phyloP scores from a whole-genome alignment of 148 eudicot genomes.

The Salicornia ramosissima region DNA sequence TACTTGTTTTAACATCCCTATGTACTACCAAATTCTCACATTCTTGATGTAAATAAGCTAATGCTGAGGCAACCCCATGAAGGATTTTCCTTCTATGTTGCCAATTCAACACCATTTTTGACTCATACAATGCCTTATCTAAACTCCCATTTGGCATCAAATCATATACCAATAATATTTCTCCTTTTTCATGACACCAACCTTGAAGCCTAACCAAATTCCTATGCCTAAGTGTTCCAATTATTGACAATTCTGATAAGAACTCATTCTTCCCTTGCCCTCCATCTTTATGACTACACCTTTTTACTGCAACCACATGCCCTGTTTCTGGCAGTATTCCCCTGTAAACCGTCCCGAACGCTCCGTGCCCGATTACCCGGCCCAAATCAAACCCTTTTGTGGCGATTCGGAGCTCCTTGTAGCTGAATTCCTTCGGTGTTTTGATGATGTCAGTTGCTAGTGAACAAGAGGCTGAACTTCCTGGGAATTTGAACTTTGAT shows the following conservation, averaged over 20 bases:
- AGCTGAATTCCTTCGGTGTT: slow-evolving; percentile 73
- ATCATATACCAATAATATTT: slow-evolving; percentile 70
- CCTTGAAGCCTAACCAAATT: slow-evolving; percentile 85
- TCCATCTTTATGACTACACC: slow-evolving; percentile 52
- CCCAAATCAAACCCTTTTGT: slow-evolving; percentile 55
- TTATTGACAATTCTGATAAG: slow-evolving; percentile 75
- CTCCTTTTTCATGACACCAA: slow-evolving; percentile 89
- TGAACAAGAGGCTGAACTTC: slow-evolving; percentile 17
- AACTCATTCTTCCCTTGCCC: slow-evolving; percentile 79
- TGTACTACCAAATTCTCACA: slow-evolving; percentile 77
- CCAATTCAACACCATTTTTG: slow-evolving; percentile 55
- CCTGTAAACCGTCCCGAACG: slow-evolving; percentile 74
- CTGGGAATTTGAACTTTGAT: slow-evolving; percentile 25
- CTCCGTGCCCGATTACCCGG: slow-evolving; percentile 77
- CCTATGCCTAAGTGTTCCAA: slow-evolving; percentile 76
- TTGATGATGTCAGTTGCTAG: slow-evolving; percentile 58
- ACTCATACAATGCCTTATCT: slow-evolving; percentile 71
- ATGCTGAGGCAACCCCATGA: slow-evolving; percentile 67
- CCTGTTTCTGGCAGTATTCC: slow-evolving; percentile 59
- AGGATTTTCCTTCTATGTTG: slow-evolving; percentile 52
- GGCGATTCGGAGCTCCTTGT: slow-evolving; percentile 67
- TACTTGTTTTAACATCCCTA: slow-evolving; percentile 68
- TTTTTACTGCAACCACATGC: slow-evolving; percentile 63
- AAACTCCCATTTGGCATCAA: slow-evolving; percentile 82
- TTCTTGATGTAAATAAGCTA: slow-evolving; percentile 77